Conservation (phyloP, 176 grass and related monocot genomes). For the Musa troglodytarum region DNA sequence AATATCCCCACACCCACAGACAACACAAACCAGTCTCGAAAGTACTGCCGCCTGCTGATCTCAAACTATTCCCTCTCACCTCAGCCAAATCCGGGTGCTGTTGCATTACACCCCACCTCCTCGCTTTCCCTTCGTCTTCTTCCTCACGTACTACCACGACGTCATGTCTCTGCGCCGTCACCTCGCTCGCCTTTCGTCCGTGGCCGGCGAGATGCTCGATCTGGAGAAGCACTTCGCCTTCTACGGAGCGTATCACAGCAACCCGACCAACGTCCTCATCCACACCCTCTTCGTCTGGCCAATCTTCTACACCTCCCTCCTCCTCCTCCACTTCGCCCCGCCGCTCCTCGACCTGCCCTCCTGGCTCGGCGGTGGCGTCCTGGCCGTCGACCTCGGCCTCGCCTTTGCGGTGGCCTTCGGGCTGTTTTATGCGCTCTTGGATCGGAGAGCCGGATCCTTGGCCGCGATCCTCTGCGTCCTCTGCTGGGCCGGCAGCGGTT, state of each 20-base stretch:
- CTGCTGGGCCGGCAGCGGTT: constrained; percentile 13
- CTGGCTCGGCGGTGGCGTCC: neutral
- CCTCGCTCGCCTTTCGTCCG: neutral
- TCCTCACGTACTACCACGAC: no score
- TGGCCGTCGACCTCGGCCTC: constrained; percentile 3
- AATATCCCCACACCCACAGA: no score
- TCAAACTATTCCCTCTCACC: no score
- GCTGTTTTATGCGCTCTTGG: constrained; percentile 15
- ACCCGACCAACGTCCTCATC: constrained; percentile 56
- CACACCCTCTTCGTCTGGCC: constrained; percentile 60
- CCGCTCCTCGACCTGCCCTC: constrained; percentile 15
- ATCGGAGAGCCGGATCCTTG: constrained; percentile 6
- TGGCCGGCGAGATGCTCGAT: constrained; percentile 49
- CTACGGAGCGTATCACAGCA: constrained; percentile 62
- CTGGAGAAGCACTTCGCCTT: constrained; percentile 91
- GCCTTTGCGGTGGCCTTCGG: neutral
- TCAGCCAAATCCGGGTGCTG: no score
- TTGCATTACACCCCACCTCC: no score
- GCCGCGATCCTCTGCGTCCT: constrained; percentile 11
- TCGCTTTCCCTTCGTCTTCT: no score
- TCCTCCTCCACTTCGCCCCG: constrained; percentile 18
- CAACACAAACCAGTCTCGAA: no score
- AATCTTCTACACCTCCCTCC: constrained; percentile 45
- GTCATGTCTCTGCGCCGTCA: neutral
- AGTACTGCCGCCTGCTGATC: no score